A percentile compares a stretch with the other conserved stretches of the same genome.
Conservation (phyloP, 257 asterid species). For the Solanum bulbocastanum region DNA sequence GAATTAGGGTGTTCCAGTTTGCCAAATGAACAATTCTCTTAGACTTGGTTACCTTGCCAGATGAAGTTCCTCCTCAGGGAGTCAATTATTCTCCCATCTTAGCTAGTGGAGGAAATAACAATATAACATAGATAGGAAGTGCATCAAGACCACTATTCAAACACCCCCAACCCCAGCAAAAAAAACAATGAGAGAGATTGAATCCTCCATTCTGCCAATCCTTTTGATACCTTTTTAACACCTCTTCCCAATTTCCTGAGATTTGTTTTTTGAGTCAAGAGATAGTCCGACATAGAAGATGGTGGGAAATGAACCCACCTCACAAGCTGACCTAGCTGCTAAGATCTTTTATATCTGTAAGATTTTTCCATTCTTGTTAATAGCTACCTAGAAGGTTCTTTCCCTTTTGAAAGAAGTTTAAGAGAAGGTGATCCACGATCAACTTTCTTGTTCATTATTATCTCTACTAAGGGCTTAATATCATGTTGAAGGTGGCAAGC, state of each 20-base stretch:
- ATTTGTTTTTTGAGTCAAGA: background rate
- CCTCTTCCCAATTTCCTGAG: background rate
- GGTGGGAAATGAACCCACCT: background rate
- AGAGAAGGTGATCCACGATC: background rate
- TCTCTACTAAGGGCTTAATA: background rate
- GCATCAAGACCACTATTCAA: background rate
- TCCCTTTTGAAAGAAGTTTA: background rate
- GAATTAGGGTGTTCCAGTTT: background rate
- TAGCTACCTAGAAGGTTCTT: background rate
- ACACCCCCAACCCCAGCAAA: background rate
- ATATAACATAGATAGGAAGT: background rate
- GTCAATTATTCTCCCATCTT: background rate
- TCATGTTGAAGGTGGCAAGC: background rate
- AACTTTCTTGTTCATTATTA: background rate
- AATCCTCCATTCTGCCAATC: background rate
- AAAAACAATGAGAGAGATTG: background rate
- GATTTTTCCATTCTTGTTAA: background rate
- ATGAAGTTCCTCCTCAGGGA: background rate
- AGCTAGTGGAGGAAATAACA: background rate
- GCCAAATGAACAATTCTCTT: background rate
- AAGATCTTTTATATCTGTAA: background rate
- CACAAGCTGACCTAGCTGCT: background rate
- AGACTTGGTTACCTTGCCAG: background rate
- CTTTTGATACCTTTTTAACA: background rate
- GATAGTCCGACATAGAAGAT: background rate